Conservation (phyloP, 2,329 filamentous ascomycete species). For the Xylaria sp. region DNA sequence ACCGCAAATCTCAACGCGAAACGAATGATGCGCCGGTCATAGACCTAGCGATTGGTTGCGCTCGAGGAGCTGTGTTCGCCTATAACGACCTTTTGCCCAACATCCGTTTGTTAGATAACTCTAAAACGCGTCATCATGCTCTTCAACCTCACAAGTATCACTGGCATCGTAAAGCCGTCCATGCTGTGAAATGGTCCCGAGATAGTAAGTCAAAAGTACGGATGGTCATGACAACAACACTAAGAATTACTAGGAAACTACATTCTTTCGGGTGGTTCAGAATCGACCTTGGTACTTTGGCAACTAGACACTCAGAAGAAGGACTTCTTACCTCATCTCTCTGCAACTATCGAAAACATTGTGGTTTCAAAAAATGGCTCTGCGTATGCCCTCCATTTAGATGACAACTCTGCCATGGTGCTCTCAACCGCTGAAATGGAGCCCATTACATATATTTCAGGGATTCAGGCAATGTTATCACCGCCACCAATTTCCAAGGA, state of each 20-base stretch:
- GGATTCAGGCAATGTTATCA: slow-evolving; percentile 75
- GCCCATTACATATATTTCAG: slow-evolving; percentile 84
- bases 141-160: slow-evolving; percentile 76
- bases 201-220: slow-evolving; percentile 71
- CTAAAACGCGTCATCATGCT: slow-evolving; percentile 57
- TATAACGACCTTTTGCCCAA: slow-evolving; percentile 78
- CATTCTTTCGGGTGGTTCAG: slow-evolving; percentile 89
- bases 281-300: slow-evolving; percentile 91
- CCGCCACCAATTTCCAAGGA: slow-evolving; percentile 62
- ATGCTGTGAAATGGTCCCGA: slow-evolving; percentile 87
- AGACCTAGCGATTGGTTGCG: slow-evolving; percentile 82
- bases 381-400: slow-evolving; percentile 84
- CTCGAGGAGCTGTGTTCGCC: slow-evolving; percentile 79
- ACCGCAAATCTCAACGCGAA: slow-evolving; percentile 47
- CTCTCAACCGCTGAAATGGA: slow-evolving; percentile 89
- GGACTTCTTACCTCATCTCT: slow-evolving; percentile 89
- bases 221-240: slow-evolving; percentile 9
- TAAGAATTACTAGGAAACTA: slow-evolving; percentile 75
- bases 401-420: slow-evolving; percentile 92
- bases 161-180: slow-evolving; percentile 89
- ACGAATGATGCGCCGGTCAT: slow-evolving; percentile 55
- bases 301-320: slow-evolving; percentile 87
- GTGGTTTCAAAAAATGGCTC: slow-evolving; percentile 82
- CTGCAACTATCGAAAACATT: slow-evolving; percentile 84
- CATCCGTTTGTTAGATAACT: slow-evolving; percentile 58